Percentiles rank a stretch among this genome's conserved stretches.
Evolutionary conservation across 225 moss, liverwort and hornwort species (phyloP).

Genomic region (Rhytidiadelphus loreus): DNA sequence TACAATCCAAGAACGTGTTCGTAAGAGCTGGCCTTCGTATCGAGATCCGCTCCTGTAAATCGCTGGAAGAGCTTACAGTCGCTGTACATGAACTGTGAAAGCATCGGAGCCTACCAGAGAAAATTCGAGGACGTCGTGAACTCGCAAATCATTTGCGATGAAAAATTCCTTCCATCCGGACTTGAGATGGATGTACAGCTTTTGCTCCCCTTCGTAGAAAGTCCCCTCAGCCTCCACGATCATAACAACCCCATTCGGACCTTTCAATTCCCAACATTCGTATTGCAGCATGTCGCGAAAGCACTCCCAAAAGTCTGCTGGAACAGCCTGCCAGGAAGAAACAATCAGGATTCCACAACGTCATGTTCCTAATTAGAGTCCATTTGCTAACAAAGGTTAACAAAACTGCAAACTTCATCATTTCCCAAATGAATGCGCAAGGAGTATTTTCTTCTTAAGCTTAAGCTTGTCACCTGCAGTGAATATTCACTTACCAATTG

Average conservation of each 20-base stretch:
- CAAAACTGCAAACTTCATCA: too few species aligned
- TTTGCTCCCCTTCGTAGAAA: too few species aligned
- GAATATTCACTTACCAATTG: not conserved
- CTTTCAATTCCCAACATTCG: not conserved
- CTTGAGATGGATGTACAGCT: not conserved
- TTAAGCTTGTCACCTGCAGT: not conserved
- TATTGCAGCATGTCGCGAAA: not conserved
- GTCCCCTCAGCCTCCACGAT: not conserved
- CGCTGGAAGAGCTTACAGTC: not conserved
- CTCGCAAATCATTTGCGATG: not conserved
- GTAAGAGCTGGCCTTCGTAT: not conserved
- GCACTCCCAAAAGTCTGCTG: not conserved
- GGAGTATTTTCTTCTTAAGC: too few species aligned
- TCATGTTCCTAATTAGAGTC: not conserved
- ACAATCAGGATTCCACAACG: not conserved
- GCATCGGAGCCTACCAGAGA: too few species aligned
- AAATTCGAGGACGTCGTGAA: not conserved
- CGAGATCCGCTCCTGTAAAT: not conserved
- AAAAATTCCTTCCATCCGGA: not conserved
- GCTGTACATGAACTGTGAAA: not conserved
- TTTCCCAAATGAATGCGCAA: not conserved
- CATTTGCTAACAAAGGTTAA: not conserved
- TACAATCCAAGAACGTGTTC: not conserved
- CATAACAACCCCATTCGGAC: not conserved
- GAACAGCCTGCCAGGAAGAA: not conserved